Evolutionary conservation across 2,329 filamentous ascomycete species (phyloP).

Genomic region (Aureobasidium sp.): DNA sequence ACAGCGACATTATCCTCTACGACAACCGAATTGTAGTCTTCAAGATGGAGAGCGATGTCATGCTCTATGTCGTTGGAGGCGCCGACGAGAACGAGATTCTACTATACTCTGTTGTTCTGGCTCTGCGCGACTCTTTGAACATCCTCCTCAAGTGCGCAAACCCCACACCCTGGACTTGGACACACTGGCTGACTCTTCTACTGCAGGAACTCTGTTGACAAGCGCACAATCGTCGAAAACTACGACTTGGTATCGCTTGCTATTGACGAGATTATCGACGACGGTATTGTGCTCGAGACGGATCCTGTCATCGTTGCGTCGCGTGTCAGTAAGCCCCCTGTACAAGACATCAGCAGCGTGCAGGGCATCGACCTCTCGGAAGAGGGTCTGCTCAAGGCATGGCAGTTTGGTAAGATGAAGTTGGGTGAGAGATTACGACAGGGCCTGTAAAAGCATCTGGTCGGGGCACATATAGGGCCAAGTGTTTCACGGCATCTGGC

Average conservation of each 20-base stretch:
- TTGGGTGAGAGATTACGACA: slow-evolving; percentile 85
- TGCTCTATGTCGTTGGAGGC: slow-evolving; percentile 87
- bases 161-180: background rate
- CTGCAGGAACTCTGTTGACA: slow-evolving; percentile 83
- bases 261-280: slow-evolving; percentile 91
- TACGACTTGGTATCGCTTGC: slow-evolving; percentile 92
- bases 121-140: slow-evolving; percentile 82
- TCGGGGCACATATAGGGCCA: background rate
- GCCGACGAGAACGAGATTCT: slow-evolving; percentile 95
- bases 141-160: slow-evolving; percentile 76
- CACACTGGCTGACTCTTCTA: slow-evolving; percentile 16
- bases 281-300: slow-evolving; percentile 94
- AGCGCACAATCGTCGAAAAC: slow-evolving; percentile 96
- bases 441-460: slow-evolving; percentile 50
- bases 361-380: slow-evolving; percentile 94
- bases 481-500: background rate
- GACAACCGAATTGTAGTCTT: slow-evolving; percentile 95
- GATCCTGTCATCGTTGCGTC: slow-evolving; percentile 91
- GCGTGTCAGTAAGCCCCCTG: slow-evolving; percentile 84
- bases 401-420: slow-evolving; percentile 88
- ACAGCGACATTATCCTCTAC: slow-evolving; percentile 92
- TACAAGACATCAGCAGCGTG: slow-evolving; percentile 78
- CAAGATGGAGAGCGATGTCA: slow-evolving; percentile 96
- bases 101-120: slow-evolving; percentile 84
- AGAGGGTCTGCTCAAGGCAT: slow-evolving; percentile 88